These are phyloP conservation scores for Candida sanyiensis DNA, from an alignment of 805 yeast genomes.

Conservation along the genomic window DNA sequence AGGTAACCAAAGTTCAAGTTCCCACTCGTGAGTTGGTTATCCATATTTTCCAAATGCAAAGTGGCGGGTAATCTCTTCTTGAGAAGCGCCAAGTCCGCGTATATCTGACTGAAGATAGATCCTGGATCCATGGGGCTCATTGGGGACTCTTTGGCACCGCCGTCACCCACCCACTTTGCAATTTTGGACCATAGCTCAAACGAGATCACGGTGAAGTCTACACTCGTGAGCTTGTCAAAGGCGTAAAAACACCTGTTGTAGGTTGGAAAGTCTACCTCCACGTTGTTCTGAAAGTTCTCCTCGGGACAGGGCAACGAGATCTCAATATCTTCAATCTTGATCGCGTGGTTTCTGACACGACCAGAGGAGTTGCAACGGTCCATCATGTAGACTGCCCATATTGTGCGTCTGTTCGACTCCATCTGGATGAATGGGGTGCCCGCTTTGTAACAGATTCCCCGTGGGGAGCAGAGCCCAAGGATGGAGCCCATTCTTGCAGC, in stretches of 20 bases:
- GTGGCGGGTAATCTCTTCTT: conserved; percentile 25
- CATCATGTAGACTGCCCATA: conserved; percentile 40
- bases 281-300: conserved; percentile 29
- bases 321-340: conserved; percentile 30
- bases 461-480: conserved; percentile 28
- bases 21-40: conserved; percentile 27
- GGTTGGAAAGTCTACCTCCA: conserved; percentile 12
- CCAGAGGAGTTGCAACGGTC: conserved; percentile 36
- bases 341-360: conserved; percentile 29
- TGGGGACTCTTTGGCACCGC: conserved; percentile 28
- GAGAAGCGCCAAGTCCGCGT: conserved; percentile 24
- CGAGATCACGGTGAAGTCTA: conserved; percentile 28
- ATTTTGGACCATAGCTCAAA: conserved; percentile 35
- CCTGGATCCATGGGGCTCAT: conserved; percentile 28
- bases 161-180: conserved; percentile 36
- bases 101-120: conserved; percentile 27
- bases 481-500: conserved; percentile 37
- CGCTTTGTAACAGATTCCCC: conserved; percentile 19
- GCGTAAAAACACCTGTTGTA: conserved; percentile 12
- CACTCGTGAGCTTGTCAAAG: conserved; percentile 19
- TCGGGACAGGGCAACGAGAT: conserved; percentile 31
- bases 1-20: conserved; percentile 33
- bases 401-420: conserved; percentile 33
- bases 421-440: conserved; percentile 19
- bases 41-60: conserved; percentile 26